Percentiles rank a stretch among this genome's conserved stretches.
Conservation (phyloP, 257 asterid species). For the Solanum chiquidenum region DNA sequence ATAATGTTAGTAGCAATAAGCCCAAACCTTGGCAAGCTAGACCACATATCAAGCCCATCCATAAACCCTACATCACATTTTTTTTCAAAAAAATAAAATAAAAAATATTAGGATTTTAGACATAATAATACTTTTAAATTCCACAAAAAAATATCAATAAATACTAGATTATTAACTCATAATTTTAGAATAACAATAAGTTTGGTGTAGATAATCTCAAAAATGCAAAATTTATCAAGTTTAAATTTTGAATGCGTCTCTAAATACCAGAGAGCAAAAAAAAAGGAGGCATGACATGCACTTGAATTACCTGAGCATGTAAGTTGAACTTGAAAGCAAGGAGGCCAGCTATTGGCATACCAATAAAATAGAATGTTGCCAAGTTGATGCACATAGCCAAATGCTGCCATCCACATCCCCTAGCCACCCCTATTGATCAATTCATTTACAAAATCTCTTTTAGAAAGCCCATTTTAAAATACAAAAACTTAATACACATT, state of each 20-base stretch:
- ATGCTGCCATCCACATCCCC: conserved; percentile 84
- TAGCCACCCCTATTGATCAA: conserved; percentile 45
- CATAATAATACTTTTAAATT: neutral
- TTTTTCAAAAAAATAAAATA: neutral
- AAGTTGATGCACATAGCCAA: conserved; percentile 45
- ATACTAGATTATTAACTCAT: neutral
- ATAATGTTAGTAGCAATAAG: conserved; percentile 35
- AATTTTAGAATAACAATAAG: neutral
- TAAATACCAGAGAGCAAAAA: neutral
- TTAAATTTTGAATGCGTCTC: fast-evolving
- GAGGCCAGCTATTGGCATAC: conserved; percentile 51
- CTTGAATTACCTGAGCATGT: conserved; percentile 42
- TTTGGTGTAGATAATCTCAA: neutral
- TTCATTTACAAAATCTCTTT: neutral
- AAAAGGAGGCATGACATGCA: neutral
- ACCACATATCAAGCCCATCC: conserved; percentile 74
- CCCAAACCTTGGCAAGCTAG: conserved; percentile 40
- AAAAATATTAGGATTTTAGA: neutral
- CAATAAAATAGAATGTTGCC: conserved; percentile 52
- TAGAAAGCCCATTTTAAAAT: too few relatives aligned
- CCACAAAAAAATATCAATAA: neutral
- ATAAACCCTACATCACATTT: conserved; percentile 40
- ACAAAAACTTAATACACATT: neutral
- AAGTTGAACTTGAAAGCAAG: conserved; percentile 49
- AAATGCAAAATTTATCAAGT: neutral